Evolutionary conservation across 148 eudicot species (phyloP).

Genomic region (Selenicereus undatus): DNA sequence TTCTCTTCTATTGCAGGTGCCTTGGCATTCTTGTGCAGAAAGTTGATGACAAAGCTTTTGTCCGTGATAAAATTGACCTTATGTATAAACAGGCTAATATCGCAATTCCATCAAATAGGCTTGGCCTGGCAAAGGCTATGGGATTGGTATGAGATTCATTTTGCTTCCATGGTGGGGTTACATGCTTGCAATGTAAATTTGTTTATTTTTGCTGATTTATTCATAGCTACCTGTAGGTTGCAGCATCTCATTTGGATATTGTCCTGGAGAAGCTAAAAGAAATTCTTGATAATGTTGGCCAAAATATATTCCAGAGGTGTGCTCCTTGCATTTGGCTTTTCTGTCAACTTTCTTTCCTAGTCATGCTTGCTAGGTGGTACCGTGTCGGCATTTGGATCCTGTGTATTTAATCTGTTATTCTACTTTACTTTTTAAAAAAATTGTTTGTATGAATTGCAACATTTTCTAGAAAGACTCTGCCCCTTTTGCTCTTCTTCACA

Average conservation of each 20-base stretch:
- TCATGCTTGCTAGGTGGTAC: constrained; percentile 1
- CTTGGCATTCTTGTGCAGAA: constrained; percentile 91
- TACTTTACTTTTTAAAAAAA: neutral
- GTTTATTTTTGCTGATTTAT: neutral
- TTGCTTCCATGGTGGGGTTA: neutral
- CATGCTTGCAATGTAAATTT: neutral
- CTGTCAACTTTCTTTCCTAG: neutral
- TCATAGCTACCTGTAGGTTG: constrained; percentile 37
- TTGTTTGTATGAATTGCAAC: neutral
- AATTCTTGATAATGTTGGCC: constrained; percentile 82
- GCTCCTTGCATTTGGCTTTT: neutral
- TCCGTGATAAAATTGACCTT: constrained; percentile 78
- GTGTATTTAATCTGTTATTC: neutral
- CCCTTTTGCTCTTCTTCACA: too few species aligned
- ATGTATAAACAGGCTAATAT: constrained; percentile 83
- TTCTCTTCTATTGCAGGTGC: constrained; percentile 50
- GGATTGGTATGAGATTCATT: constrained; percentile 62
- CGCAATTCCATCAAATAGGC: constrained; percentile 73
- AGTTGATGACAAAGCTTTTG: constrained; percentile 81
- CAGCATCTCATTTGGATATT: constrained; percentile 95
- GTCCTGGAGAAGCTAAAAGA: constrained; percentile 88
- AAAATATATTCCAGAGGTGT: constrained; percentile 79
- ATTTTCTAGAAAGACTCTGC: too few species aligned
- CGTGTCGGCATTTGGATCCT: neutral
- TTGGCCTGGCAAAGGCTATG: constrained; percentile 97